These are phyloP conservation scores for Candida alai DNA, from an alignment of 805 yeast genomes.

Conservation along the genomic window DNA sequence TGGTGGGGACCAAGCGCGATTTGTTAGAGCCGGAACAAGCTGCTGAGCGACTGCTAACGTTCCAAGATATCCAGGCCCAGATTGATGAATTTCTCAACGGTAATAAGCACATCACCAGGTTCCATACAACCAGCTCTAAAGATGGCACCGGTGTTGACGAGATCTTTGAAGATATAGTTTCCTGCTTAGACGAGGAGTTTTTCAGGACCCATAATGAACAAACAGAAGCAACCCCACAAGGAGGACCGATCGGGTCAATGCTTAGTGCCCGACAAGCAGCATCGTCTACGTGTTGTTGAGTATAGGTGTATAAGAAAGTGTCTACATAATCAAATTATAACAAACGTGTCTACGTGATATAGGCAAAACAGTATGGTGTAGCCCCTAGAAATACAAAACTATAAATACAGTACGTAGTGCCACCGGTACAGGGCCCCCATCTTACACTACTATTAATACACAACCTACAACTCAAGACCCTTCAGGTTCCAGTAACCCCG, in stretches of 20 bases:
- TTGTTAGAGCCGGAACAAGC: slow-evolving; percentile 29
- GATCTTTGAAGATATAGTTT: slow-evolving; percentile 30
- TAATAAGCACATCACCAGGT: slow-evolving; percentile 17
- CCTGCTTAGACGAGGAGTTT: slow-evolving; percentile 26
- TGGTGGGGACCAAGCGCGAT: slow-evolving; percentile 87
- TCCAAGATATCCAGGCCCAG: slow-evolving; percentile 9
- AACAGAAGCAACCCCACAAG: background rate
- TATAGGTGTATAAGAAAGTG: too few relatives aligned
- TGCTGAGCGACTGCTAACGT: slow-evolving; percentile 1
- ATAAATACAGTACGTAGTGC: too few relatives aligned
- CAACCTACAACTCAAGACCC: slow-evolving; percentile 30
- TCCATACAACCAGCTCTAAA: slow-evolving; percentile 62
- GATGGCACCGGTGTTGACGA: slow-evolving; percentile 56
- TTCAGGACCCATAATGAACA: slow-evolving; percentile 19
- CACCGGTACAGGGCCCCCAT: slow-evolving; percentile 3
- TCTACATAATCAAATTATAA: too few relatives aligned
- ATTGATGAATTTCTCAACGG: slow-evolving; percentile 15
- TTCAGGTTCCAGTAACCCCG: slow-evolving; percentile 42
- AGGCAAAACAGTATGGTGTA: too few relatives aligned
- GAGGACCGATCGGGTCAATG: slow-evolving; percentile 9
- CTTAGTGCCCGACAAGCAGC: slow-evolving; percentile 8
- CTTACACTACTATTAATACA: slow-evolving; percentile 4
- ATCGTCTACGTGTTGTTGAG: slow-evolving; percentile 9
- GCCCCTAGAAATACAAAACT: too few relatives aligned
- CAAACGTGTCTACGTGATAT: too few relatives aligned